Conservation (phyloP, 306 rosid genomes). For the Myrica gale region DNA sequence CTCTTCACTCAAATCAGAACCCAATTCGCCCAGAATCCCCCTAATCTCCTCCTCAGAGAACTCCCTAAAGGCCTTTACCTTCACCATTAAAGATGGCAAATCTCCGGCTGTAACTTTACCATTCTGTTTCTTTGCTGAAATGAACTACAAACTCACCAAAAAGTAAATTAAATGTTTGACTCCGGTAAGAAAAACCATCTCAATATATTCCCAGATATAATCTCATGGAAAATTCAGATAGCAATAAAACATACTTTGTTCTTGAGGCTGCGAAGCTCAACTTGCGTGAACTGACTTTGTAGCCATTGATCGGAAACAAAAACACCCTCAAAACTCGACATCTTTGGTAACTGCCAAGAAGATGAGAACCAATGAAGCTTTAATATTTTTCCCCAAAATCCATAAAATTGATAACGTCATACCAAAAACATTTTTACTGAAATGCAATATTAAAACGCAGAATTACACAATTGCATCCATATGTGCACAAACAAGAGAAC, state of each 20-base stretch:
- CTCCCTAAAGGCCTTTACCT: constrained; percentile 64
- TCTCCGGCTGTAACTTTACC: constrained; percentile 69
- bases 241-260: constrained; percentile 56
- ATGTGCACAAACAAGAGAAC: constrained; percentile 19
- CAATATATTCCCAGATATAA: constrained; percentile 1
- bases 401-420: constrained; percentile 5
- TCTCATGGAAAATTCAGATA: constrained; percentile 6
- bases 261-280: constrained; percentile 83
- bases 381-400: constrained; percentile 26
- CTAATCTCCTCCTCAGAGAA: constrained; percentile 65
- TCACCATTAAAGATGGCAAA: constrained; percentile 61
- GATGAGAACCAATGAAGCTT: constrained; percentile 7
- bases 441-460: constrained; percentile 23
- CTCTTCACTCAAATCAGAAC: constrained; percentile 52
- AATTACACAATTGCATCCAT: constrained; percentile 27
- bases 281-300: constrained; percentile 92
- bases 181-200: constrained; percentile 14
- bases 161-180: constrained; percentile 7
- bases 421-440: not conserved
- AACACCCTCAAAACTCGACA: constrained; percentile 83
- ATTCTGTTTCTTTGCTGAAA: constrained; percentile 59
- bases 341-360: constrained; percentile 41
- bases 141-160: constrained; percentile 46
- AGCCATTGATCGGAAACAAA: constrained; percentile 86
- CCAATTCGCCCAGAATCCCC: constrained; percentile 56